phyloP scores from a whole-genome alignment of 2,329 filamentous ascomycete genomes.

The Colletotrichum costaricense region DNA sequence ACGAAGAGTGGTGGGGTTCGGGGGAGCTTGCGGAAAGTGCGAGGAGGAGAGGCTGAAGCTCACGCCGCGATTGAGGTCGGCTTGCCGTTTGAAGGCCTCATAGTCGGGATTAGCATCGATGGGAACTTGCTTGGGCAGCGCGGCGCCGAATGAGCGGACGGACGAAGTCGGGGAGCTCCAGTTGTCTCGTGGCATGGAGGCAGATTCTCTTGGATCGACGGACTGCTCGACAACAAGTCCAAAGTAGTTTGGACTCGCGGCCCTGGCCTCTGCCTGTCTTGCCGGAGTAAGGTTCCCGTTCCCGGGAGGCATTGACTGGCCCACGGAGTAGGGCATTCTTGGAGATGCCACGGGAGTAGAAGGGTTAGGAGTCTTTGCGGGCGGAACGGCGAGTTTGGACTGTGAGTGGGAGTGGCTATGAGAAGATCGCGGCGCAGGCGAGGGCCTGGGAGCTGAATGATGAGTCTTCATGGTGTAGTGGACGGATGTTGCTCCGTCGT shows the following conservation, averaged over 20 bases:
- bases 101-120: conserved; percentile 85
- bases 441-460: conserved; percentile 45
- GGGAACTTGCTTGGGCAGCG: conserved; percentile 75
- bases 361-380: conserved; percentile 50
- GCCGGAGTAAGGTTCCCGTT: conserved; percentile 58
- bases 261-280: conserved; percentile 51
- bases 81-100: conserved; percentile 80
- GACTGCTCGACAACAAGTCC: conserved; percentile 74
- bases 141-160: conserved; percentile 75
- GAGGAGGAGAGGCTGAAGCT: conserved; percentile 60
- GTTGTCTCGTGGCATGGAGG: conserved; percentile 73
- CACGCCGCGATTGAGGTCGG: conserved; percentile 70
- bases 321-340: conserved; percentile 63
- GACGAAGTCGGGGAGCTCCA: conserved; percentile 81
- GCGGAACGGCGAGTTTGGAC: conserved; percentile 49
- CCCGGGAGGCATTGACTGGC: conserved; percentile 62
- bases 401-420: conserved; percentile 53
- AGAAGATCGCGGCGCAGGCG: conserved; percentile 46
- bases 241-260: conserved; percentile 88
- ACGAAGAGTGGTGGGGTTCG: conserved; percentile 46
- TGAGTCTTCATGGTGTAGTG: conserved; percentile 61
- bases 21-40: conserved; percentile 54
- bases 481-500: conserved; percentile 46
- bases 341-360: conserved; percentile 66
- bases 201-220: conserved; percentile 72